These are phyloP conservation scores for Aciculoconidium aculeatum DNA, from an alignment of 805 yeast species.

Conservation along the genomic window DNA sequence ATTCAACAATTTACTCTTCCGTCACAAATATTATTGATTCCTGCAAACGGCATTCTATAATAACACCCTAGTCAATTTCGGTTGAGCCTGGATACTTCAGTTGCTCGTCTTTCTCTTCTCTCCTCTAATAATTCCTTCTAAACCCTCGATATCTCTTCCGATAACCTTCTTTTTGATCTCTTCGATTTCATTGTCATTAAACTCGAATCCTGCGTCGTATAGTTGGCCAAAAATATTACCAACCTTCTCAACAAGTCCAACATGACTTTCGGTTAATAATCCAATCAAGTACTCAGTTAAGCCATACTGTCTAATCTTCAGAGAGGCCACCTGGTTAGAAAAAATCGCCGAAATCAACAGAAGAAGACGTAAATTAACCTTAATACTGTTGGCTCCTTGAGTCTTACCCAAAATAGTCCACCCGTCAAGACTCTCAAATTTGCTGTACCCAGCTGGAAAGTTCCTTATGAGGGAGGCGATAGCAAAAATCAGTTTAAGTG, in stretches of 20 bases:
- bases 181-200: slow-evolving; percentile 37
- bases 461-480: slow-evolving; percentile 70
- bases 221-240: slow-evolving; percentile 46
- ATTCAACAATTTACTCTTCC: no score
- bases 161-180: slow-evolving; percentile 27
- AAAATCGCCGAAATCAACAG: slow-evolving; percentile 56
- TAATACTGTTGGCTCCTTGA: slow-evolving; percentile 26
- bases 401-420: slow-evolving; percentile 43
- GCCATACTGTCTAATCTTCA: slow-evolving; percentile 22
- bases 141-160: no score
- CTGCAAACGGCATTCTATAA: no score
- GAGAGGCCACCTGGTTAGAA: slow-evolving; percentile 39
- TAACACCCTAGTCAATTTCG: no score
- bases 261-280: slow-evolving; percentile 27
- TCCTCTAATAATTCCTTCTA: no score
- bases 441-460: slow-evolving; percentile 46
- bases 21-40: no score
- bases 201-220: slow-evolving; percentile 36
- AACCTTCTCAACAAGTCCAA: slow-evolving; percentile 53
- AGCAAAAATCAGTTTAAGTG: slow-evolving; percentile 72
- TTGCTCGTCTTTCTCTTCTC: no score
- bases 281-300: slow-evolving; percentile 28
- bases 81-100: no score
- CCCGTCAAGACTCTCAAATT: slow-evolving; percentile 56
- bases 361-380: slow-evolving; percentile 46